Base-by-base conservation (phyloP, 202 grass and related monocot species). In the Tripidium arundinaceum region DNA sequence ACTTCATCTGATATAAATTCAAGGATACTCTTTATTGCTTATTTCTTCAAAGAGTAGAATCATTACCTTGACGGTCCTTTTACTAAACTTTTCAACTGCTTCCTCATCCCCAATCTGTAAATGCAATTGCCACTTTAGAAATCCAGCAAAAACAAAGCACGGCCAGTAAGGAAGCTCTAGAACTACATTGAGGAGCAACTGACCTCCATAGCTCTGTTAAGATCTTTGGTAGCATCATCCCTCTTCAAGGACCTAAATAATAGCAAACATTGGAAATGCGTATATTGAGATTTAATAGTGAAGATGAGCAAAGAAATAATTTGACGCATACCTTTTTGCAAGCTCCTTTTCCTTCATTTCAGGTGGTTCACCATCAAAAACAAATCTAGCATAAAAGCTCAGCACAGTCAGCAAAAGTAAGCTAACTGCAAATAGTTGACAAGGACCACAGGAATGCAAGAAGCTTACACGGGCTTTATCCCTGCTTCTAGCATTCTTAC, bases 341-440 rank as follows among this genome's bases (percentile, higher is more conserved):
- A 93, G 73, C 72, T 93, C 88, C 64, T 89, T 91, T 86, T 88
- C 91, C 85, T 98, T 98, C 86, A 95, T 47, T 16, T 88, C 90
- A 71, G 92, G 96, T 71, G 96, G 96, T 36, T 85, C 92, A 6
- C 96, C 96, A 81, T 95, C 96, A 83, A 99, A 99, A 68, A 99
- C 96, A 93, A 88, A 96, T 68, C 96, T 99, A 79, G 59, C 19
- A 81, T 76, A 85, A 77, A 75, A 58, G 4, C 74, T 82, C 21
- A 74, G 40, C 41, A 82, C 8, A 72, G 2, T 84, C 22, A 41
- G 60, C 18, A 76, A 58, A 3, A 87, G 18, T 39, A 72, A 77
- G 26, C 11, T 25, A 85, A 34, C 11, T 82, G 16, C 27, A 15
- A 84, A 50, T 15, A 84, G 81, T 27, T 31, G 86, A 46, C 16